Conservation (phyloP, 129 eudicot species). For the Artemisia annua region DNA sequence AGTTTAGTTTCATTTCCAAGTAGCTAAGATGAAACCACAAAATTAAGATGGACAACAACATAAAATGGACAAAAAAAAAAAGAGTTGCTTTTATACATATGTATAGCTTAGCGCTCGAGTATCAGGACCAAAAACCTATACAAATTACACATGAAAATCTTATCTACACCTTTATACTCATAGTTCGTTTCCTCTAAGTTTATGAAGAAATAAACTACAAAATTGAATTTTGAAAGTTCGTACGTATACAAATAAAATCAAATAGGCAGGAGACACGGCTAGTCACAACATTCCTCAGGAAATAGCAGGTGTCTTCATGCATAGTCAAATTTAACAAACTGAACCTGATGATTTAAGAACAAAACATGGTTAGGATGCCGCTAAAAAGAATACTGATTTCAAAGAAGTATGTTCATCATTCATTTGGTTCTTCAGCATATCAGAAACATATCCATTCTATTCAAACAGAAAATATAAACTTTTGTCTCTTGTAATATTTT, state of each 20-base stretch:
- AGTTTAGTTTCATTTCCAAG: neutral
- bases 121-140: conserved; percentile 23
- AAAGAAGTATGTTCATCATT: neutral
- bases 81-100: conserved; percentile 8
- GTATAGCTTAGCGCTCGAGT: conserved; percentile 6
- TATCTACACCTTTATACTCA: conserved; percentile 26
- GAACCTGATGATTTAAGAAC: conserved; percentile 25
- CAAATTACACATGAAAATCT: conserved; percentile 1
- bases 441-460: neutral
- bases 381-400: neutral
- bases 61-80: neutral
- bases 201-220: neutral
- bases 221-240: conserved; percentile 6
- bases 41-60: neutral
- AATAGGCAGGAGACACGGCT: neutral
- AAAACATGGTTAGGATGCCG: conserved; percentile 8
- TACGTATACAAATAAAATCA: conserved; percentile 25
- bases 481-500: neutral
- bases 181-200: neutral
- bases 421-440: neutral
- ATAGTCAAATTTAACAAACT: conserved; percentile 21
- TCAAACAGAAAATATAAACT: neutral
- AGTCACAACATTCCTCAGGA: conserved; percentile 8
- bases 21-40: neutral
- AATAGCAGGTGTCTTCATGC: conserved; percentile 10